Percentiles rank a stretch among this genome's conserved stretches.
These are phyloP conservation scores for Globisporangium apiculatum DNA, from an alignment of 352 stramenopile species.

Conservation along the genomic window DNA sequence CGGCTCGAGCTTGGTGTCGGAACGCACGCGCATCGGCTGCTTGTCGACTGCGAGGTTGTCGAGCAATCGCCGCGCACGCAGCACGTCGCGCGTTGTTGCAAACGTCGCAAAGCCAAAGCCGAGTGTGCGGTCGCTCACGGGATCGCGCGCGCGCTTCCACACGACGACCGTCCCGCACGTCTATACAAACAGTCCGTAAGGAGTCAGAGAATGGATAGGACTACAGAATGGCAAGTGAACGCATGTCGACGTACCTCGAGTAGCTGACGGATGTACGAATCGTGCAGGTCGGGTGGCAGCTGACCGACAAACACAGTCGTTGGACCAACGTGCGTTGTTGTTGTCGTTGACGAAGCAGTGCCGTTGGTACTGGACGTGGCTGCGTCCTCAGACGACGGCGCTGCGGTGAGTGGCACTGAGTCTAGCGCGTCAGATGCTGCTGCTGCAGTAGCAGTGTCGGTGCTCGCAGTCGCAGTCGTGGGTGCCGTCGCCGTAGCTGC, in stretches of 20 bases:
- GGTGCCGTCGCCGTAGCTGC: conserved; percentile 3
- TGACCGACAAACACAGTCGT: conserved; percentile 49
- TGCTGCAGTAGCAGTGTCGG: no score
- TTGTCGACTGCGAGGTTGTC: conserved; percentile 30
- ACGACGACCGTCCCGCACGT: conserved; percentile 32
- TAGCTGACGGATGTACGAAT: conserved; percentile 46
- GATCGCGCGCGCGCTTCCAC: conserved; percentile 42
- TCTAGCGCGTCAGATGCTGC: no score
- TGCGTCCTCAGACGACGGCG: background rate
- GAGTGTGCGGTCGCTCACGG: conserved; percentile 32
- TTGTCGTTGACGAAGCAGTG: background rate
- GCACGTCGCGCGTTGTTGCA: conserved; percentile 19
- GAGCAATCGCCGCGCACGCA: conserved; percentile 37
- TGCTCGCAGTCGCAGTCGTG: no score
- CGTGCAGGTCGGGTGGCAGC: conserved; percentile 40
- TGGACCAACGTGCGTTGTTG: conserved; percentile 14
- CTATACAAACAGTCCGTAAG: conserved; percentile 5
- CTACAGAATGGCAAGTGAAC: background rate
- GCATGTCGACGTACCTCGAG: conserved; percentile 20
- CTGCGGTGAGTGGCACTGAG: no score
- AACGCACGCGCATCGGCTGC: conserved; percentile 31
- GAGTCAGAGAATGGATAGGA: background rate
- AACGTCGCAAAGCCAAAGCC: conserved; percentile 47
- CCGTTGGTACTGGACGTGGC: background rate
- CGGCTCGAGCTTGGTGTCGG: conserved; percentile 27